Conservation (phyloP, 1,139 yeast species). For the Kodamaea anthophila region DNA sequence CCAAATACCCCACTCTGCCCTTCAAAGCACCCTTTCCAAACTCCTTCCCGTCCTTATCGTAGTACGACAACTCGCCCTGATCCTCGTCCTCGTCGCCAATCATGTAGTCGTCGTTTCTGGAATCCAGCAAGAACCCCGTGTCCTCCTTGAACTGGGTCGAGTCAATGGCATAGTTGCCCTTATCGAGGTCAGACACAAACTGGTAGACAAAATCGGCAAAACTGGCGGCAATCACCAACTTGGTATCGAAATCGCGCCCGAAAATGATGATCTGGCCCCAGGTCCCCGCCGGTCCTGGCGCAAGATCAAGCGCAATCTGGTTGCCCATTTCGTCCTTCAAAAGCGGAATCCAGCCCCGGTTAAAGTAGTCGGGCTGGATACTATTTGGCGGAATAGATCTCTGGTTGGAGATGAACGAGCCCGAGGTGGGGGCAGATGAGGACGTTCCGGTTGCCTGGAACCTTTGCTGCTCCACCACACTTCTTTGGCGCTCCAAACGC, state of each 20-base stretch:
- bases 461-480: slow-evolving; percentile 26
- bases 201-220: slow-evolving; percentile 51
- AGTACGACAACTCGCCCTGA: slow-evolving; percentile 36
- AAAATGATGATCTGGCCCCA: slow-evolving; percentile 60
- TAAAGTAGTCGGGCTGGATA: slow-evolving; percentile 49
- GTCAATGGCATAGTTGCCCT: slow-evolving; percentile 49
- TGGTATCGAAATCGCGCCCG: slow-evolving; percentile 62
- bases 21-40: slow-evolving; percentile 34
- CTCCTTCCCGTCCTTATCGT: slow-evolving; percentile 33
- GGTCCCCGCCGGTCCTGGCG: slow-evolving; percentile 55
- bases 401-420: slow-evolving; percentile 41
- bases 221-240: slow-evolving; percentile 49
- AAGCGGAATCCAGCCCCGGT: slow-evolving; percentile 57
- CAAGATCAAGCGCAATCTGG: slow-evolving; percentile 55
- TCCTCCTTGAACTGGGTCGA: slow-evolving; percentile 18
- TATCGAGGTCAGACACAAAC: slow-evolving; percentile 46
- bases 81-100: slow-evolving; percentile 41
- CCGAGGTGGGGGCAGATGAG: slow-evolving; percentile 8
- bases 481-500: slow-evolving; percentile 40
- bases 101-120: slow-evolving; percentile 38
- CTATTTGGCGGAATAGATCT: slow-evolving; percentile 53
- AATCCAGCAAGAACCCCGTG: slow-evolving; percentile 18
- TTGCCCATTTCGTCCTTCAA: slow-evolving; percentile 55
- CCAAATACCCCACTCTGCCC: slow-evolving; percentile 42
- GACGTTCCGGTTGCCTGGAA: slow-evolving; percentile 13